Evolutionary conservation across 2,329 filamentous ascomycete species (phyloP).

Genomic region (Pseudogymnoascus sp.): DNA sequence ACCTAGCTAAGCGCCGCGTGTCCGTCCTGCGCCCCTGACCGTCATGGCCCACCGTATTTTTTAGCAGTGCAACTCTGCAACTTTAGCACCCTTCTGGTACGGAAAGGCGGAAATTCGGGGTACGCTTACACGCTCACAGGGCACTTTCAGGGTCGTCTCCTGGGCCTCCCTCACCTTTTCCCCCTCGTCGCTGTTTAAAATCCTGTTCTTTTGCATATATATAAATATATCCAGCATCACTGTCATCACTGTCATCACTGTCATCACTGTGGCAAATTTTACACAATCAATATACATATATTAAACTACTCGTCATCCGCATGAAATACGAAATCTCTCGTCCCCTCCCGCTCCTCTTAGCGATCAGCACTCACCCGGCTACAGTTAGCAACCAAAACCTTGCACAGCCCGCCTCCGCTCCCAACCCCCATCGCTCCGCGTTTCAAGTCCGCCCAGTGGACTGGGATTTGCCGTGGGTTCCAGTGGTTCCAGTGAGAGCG

Average conservation of each 20-base stretch:
- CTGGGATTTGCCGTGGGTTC: not conserved
- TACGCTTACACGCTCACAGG: not conserved
- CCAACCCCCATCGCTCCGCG: not conserved
- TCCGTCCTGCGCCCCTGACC: not conserved
- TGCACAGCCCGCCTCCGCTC: slow-evolving; percentile 1
- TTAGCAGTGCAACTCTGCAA: not conserved
- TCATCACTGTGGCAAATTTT: not conserved
- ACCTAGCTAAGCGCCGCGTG: not conserved
- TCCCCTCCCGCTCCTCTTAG: not conserved
- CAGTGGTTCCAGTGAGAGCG: slow-evolving; percentile 4
- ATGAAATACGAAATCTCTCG: slow-evolving; percentile 3
- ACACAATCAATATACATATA: not conserved
- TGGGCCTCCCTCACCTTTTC: not conserved
- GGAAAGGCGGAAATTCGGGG: not conserved
- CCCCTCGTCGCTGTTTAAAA: not conserved
- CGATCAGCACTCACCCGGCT: not conserved
- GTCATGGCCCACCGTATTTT: not conserved
- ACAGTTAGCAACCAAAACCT: slow-evolving; percentile 2
- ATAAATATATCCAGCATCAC: not conserved
- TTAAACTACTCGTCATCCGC: not conserved
- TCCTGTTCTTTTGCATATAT: not conserved
- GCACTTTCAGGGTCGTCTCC: not conserved
- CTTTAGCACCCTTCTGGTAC: not conserved
- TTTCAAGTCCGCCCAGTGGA: not conserved
- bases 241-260: not conserved